Evolutionary conservation across 768 basidiomycete species (phyloP).

Genomic region (Kwoniella dendrophila): DNA sequence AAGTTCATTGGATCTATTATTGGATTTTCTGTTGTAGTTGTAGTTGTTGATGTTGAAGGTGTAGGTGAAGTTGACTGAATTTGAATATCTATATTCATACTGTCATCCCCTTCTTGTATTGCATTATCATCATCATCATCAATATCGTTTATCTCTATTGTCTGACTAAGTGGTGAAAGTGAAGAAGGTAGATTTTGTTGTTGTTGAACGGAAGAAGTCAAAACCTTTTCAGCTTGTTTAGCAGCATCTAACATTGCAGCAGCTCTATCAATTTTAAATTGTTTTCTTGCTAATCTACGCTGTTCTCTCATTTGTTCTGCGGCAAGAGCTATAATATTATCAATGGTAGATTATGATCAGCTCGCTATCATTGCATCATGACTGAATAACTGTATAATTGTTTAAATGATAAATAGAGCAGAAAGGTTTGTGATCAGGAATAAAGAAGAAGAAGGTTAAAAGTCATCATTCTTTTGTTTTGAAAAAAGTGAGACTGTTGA

Average conservation of each 20-base stretch:
- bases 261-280: constrained; percentile 91
- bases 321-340: constrained; percentile 64
- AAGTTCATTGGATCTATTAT: constrained; percentile 40
- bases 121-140: constrained; percentile 12
- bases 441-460: constrained; percentile 50
- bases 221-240: constrained; percentile 62
- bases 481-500: constrained; percentile 55
- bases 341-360: not conserved
- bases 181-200: constrained; percentile 1
- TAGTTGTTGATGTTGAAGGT: constrained; percentile 12
- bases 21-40: not conserved
- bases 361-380: not conserved
- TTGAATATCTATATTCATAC: not conserved
- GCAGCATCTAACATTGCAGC: constrained; percentile 63
- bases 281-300: constrained; percentile 81
- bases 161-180: not conserved
- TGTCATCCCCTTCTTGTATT: not conserved
- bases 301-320: constrained; percentile 89
- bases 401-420: not conserved
- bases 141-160: not conserved
- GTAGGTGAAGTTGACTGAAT: constrained; percentile 13
- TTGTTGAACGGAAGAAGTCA: constrained; percentile 24
- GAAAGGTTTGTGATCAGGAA: not conserved
- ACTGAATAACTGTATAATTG: not conserved
- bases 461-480: constrained; percentile 42